Conservation (phyloP, 2,329 filamentous ascomycete genomes). For the Verticillium zaregamsianum region DNA sequence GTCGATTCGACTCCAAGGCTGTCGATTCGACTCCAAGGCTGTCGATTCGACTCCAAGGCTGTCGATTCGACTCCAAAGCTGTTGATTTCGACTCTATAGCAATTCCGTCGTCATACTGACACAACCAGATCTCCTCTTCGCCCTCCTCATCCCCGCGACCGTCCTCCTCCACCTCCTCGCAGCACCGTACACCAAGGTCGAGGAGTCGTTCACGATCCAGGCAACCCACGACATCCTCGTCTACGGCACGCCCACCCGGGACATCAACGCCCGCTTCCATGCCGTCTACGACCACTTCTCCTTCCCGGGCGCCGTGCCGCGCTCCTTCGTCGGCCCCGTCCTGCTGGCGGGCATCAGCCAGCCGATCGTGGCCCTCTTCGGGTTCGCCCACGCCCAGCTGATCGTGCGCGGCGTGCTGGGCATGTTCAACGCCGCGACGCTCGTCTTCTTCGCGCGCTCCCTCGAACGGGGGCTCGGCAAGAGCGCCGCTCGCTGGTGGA, state of each 20-base stretch:
- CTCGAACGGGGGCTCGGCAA: slow-evolving; percentile 66
- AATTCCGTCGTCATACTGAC: no score
- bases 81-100: no score
- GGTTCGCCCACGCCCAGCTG: slow-evolving; percentile 52
- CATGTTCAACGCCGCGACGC: slow-evolving; percentile 64
- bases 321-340: slow-evolving; percentile 82
- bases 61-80: slow-evolving; percentile 7
- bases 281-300: slow-evolving; percentile 79
- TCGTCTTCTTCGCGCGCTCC: slow-evolving; percentile 62
- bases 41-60: slow-evolving; percentile 7
- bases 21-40: slow-evolving; percentile 1
- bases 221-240: slow-evolving; percentile 84
- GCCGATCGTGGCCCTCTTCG: slow-evolving; percentile 56
- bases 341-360: slow-evolving; percentile 69
- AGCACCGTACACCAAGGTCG: slow-evolving; percentile 92
- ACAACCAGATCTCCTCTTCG: slow-evolving; percentile 40
- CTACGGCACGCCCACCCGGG: slow-evolving; percentile 66
- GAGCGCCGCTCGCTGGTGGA: slow-evolving; percentile 71
- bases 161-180: slow-evolving; percentile 66
- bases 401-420: slow-evolving; percentile 75
- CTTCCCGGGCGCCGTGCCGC: slow-evolving; percentile 87
- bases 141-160: slow-evolving; percentile 56
- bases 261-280: slow-evolving; percentile 50
- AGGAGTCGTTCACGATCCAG: slow-evolving; percentile 97
- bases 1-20: slow-evolving; percentile 1